phyloP scores from a whole-genome alignment of 305 asterid genomes.

The Rubia occidens region DNA sequence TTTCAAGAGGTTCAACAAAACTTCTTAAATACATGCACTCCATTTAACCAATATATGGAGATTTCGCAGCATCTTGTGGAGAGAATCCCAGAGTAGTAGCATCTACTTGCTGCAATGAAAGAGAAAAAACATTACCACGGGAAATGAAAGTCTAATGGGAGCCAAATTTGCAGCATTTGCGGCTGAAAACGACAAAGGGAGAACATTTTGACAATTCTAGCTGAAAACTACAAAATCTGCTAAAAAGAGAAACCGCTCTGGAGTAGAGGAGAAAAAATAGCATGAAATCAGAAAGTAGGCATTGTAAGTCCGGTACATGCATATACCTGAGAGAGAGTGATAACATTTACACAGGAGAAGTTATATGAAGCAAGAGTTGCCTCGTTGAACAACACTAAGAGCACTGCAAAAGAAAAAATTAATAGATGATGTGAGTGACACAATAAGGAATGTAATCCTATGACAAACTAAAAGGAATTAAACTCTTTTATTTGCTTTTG shows the following conservation, averaged over 20 bases:
- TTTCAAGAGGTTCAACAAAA: conserved; percentile 58
- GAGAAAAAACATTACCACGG: conserved; percentile 1
- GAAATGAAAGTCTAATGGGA: background rate
- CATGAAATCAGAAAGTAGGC: background rate
- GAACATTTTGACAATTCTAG: no score
- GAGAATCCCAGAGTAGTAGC: conserved; percentile 70
- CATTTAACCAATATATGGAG: conserved; percentile 92
- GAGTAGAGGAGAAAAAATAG: no score
- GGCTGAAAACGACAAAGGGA: background rate
- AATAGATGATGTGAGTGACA: no score
- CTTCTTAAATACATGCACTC: conserved; percentile 78
- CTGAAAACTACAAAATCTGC: background rate
- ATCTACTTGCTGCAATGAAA: conserved; percentile 64
- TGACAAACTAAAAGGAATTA: background rate
- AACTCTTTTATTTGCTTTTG: no score
- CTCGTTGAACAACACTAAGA: no score
- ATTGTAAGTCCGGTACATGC: conserved; percentile 19
- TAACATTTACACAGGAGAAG: no score
- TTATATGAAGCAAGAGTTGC: no score
- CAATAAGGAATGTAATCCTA: background rate
- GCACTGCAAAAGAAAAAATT: no score
- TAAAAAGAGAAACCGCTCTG: background rate
- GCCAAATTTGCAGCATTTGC: background rate
- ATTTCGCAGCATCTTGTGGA: conserved; percentile 41
- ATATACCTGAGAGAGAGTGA: no score